Base-by-base conservation (phyloP, 176 grass and related monocot genomes). In the Zoysia japonica region DNA sequence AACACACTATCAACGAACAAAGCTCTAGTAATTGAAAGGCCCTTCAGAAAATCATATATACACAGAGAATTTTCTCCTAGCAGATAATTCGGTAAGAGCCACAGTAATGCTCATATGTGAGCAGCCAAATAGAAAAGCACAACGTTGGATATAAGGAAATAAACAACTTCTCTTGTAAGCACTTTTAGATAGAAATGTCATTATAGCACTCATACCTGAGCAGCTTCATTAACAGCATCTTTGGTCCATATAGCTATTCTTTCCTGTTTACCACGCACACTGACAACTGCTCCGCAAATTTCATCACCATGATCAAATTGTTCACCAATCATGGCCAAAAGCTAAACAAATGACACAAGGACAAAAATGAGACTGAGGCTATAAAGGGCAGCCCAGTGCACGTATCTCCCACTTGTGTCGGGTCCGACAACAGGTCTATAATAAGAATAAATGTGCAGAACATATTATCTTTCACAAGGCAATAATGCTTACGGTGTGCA, bases 241-340 rank as follows among this genome's bases (percentile, higher is more conserved):
- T 95, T 99, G 11, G 96, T 99, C 96, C 96, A 99, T 60, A 98
- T 88, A 66, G 87, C 87, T 72, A 98, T 88, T 81, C 70, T 93
- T 83, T 98, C 96, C 74, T 93, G 96, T 65, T 93, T 98, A 15
- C 7, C 55, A 84, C 96, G 92, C 7, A 98, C 78, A 13, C 84
- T 93, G 72, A 98, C 84, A 3, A 98, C 96, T 3, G 81, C 96
- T 87, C 96, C 96, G 74, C 92, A 98, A 76, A 98, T 93, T 81
- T 98, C 96, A 68, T 98, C 96, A 47, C 96, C 96, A 84, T 86
- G 87, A 52, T 98, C 96, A 1, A 98, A 98, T 89, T 98, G 96
- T 72, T 98, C 96, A 2, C 96, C 96, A 70, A 98, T 98, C 81
- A 98, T 77, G 47, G 92, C 92, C 81, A 98, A 74, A 36, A 98